Conservation (phyloP, 345 rosid species). For the Murraya paniculata region DNA sequence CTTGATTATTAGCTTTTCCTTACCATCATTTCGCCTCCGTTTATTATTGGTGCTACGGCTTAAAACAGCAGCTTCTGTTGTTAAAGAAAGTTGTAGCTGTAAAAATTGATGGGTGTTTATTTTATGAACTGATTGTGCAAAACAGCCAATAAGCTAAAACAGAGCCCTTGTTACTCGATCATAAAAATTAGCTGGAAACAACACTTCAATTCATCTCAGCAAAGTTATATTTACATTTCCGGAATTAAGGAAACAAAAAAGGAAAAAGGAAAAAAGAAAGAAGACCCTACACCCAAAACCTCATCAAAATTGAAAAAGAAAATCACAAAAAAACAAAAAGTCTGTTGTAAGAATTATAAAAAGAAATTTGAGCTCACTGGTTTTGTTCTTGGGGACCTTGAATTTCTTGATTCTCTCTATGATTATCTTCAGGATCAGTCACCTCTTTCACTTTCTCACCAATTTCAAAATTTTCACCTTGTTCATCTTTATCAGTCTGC, state of each 20-base stretch:
- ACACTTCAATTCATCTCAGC: constrained; percentile 22
- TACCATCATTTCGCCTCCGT: neutral
- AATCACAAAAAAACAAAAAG: neutral
- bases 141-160: neutral
- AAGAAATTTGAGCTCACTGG: constrained; percentile 14
- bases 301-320: neutral
- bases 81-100: neutral
- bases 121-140: no score
- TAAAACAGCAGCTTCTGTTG: no score
- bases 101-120: no score
- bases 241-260: constrained; percentile 9
- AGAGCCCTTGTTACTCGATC: neutral
- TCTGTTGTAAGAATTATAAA: neutral
- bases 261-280: constrained; percentile 2
- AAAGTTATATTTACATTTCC: constrained; percentile 41
- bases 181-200: neutral
- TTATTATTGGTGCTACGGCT: no score
- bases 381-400: constrained; percentile 24
- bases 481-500: constrained; percentile 24
- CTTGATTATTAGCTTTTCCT: neutral
- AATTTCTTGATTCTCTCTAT: constrained; percentile 16
- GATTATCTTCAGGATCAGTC: constrained; percentile 13
- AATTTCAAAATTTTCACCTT: constrained; percentile 17
- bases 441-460: constrained; percentile 42
- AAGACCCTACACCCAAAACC: constrained; percentile 15